Evolutionary conservation across 805 yeast species (phyloP).

Genomic region (Monosporozyma yasuniensis): DNA sequence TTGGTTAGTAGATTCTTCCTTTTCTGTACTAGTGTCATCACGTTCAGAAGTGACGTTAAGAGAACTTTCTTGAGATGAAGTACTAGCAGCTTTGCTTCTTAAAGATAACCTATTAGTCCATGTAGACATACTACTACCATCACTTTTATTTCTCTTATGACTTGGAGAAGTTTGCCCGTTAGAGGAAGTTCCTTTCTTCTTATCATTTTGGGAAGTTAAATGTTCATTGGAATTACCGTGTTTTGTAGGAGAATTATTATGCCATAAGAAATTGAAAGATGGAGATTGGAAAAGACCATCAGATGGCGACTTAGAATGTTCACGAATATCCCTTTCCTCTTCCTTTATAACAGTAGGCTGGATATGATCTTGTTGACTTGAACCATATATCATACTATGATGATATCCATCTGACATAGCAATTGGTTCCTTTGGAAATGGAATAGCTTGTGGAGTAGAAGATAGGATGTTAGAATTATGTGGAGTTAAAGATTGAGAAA

Average conservation of each 20-base stretch:
- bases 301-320: not conserved
- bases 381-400: not conserved
- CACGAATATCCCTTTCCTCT: not conserved
- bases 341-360: not conserved
- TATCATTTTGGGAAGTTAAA: not conserved
- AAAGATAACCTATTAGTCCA: constrained; percentile 14
- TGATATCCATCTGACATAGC: not conserved
- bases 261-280: constrained; percentile 24
- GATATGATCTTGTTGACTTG: not conserved
- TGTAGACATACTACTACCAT: constrained; percentile 13
- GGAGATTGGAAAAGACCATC: constrained; percentile 17
- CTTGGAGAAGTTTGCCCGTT: not conserved
- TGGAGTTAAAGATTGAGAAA: constrained; percentile 5
- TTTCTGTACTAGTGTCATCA: not conserved
- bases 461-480: constrained; percentile 6
- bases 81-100: constrained; percentile 5
- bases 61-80: constrained; percentile 6
- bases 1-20: not conserved
- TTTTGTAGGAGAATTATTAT: constrained; percentile 7
- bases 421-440: not conserved
- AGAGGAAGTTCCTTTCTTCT: not conserved
- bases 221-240: constrained; percentile 1
- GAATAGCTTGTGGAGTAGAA: constrained; percentile 2
- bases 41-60: not conserved
- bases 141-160: constrained; percentile 17